Conservation (phyloP, 352 stramenopile species). For the Phytophthora cryptogea region DNA sequence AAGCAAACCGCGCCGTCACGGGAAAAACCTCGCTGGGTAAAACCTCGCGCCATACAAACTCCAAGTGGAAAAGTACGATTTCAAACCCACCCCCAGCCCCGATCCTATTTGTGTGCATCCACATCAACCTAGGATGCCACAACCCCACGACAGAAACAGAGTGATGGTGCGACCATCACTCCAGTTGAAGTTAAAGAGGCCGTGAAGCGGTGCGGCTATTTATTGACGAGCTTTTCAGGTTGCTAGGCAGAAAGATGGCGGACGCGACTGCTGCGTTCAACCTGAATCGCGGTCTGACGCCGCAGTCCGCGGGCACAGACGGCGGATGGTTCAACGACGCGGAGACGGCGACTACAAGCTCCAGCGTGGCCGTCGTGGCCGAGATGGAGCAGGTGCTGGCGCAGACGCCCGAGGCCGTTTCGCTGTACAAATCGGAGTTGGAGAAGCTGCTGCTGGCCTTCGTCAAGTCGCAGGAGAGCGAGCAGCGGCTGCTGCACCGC, state of each 20-base stretch:
- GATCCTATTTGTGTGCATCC: slow-evolving; percentile 10
- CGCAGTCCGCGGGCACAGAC: slow-evolving; percentile 16
- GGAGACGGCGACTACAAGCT: slow-evolving; percentile 9
- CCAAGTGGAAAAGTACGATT: slow-evolving; percentile 23
- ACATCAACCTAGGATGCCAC: slow-evolving; percentile 20
- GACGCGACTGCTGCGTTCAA: not conserved
- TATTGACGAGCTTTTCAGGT: too few species aligned
- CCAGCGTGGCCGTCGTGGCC: slow-evolving; percentile 39
- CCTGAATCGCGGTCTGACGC: slow-evolving; percentile 23
- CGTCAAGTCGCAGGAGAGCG: slow-evolving; percentile 84
- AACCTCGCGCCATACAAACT: slow-evolving; percentile 27
- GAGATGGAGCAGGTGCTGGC: slow-evolving; percentile 75
- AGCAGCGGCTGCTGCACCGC: slow-evolving; percentile 67
- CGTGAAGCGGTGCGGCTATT: too few species aligned
- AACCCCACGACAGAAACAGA: slow-evolving; percentile 15
- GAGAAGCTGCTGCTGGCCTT: slow-evolving; percentile 76
- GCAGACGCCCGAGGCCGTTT: slow-evolving; percentile 74
- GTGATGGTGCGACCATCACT: slow-evolving; percentile 20
- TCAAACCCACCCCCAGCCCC: slow-evolving; percentile 14
- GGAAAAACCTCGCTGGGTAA: slow-evolving; percentile 33
- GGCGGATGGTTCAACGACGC: slow-evolving; percentile 18
- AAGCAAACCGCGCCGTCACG: slow-evolving; percentile 3
- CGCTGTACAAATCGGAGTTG: slow-evolving; percentile 79
- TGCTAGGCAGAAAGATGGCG: not conserved
- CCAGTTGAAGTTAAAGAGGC: slow-evolving; percentile 2